Conservation (phyloP, 805 yeast species). For the Ogataea chonburiensis region DNA sequence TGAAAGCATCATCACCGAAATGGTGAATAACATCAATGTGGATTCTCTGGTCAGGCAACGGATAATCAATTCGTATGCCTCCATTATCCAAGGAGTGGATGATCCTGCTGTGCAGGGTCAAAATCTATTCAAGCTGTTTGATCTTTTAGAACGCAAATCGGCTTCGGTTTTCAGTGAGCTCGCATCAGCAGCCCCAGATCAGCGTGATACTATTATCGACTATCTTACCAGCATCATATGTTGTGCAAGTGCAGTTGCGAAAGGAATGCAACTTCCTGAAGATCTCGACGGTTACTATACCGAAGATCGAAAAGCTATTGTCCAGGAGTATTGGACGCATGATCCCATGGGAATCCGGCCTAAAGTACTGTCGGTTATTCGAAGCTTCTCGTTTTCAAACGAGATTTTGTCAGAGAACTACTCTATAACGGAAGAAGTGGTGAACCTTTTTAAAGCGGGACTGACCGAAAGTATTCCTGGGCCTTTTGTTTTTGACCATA, state of each 20-base stretch:
- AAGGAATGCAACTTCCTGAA: conserved; percentile 60
- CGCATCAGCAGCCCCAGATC: conserved; percentile 13
- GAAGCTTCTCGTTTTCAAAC: conserved; percentile 41
- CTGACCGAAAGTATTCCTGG: conserved; percentile 61
- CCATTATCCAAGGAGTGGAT: conserved; percentile 54
- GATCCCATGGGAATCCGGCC: conserved; percentile 49
- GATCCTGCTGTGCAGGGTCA: conserved; percentile 46
- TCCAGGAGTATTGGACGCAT: conserved; percentile 45
- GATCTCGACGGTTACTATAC: conserved; percentile 45
- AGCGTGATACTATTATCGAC: conserved; percentile 35
- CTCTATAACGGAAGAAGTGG: conserved; percentile 59
- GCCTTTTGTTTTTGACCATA: conserved; percentile 56
- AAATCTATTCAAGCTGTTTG: conserved; percentile 25
- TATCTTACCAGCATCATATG: conserved; percentile 56
- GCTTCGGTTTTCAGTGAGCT: conserved; percentile 15
- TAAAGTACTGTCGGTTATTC: conserved; percentile 41
- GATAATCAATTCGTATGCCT: conserved; percentile 59
- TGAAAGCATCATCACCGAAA: conserved; percentile 45
- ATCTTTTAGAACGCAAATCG: conserved; percentile 24
- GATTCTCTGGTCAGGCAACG: conserved; percentile 55
- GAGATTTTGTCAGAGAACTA: conserved; percentile 41
- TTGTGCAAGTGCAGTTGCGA: conserved; percentile 70
- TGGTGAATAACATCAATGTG: conserved; percentile 41
- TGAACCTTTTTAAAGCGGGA: conserved; percentile 62
- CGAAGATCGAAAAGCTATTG: conserved; percentile 29